Conservation (phyloP, 163 green algal species). For the Volvox carteri region DNA sequence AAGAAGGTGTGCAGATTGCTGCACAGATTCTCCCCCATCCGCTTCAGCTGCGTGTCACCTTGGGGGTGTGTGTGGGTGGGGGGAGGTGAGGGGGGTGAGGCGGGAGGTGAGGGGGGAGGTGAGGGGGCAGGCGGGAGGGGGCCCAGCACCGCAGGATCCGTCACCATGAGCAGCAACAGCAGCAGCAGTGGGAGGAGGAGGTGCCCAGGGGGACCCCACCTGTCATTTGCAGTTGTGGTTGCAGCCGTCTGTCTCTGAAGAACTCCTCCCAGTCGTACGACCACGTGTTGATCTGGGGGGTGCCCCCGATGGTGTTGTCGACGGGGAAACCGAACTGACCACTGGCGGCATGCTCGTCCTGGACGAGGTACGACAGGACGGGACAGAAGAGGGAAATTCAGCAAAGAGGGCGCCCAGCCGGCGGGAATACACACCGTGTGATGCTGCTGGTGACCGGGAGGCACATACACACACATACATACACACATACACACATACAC, state of each 20-base stretch:
- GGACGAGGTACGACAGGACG: too few species aligned
- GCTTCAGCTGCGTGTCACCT: slow-evolving; percentile 75
- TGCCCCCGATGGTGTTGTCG: slow-evolving; percentile 98
- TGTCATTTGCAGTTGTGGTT: slow-evolving; percentile 86
- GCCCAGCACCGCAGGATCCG: background rate
- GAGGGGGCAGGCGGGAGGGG: background rate
- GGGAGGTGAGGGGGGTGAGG: background rate
- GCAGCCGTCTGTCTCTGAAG: slow-evolving; percentile 88
- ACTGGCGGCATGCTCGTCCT: slow-evolving; percentile 77
- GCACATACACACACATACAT: slow-evolving; percentile 12
- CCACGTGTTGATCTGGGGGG: slow-evolving; percentile 93
- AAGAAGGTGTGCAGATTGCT: slow-evolving; percentile 86
- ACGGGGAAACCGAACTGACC: slow-evolving; percentile 95
- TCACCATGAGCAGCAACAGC: background rate
- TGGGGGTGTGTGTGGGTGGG: background rate
- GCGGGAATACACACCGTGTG: too few species aligned
- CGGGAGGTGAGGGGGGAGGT: background rate
- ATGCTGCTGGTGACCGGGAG: too few species aligned
- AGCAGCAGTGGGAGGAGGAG: background rate
- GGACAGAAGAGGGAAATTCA: too few species aligned
- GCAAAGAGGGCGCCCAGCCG: too few species aligned
- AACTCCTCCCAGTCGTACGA: slow-evolving; percentile 93
- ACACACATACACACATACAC: background rate
- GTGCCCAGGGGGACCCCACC: slow-evolving; percentile 35
- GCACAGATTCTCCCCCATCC: slow-evolving; percentile 78